These are phyloP conservation scores for Macrotyloma uniflorum DNA, from an alignment of 306 rosid species.

Conservation along the genomic window DNA sequence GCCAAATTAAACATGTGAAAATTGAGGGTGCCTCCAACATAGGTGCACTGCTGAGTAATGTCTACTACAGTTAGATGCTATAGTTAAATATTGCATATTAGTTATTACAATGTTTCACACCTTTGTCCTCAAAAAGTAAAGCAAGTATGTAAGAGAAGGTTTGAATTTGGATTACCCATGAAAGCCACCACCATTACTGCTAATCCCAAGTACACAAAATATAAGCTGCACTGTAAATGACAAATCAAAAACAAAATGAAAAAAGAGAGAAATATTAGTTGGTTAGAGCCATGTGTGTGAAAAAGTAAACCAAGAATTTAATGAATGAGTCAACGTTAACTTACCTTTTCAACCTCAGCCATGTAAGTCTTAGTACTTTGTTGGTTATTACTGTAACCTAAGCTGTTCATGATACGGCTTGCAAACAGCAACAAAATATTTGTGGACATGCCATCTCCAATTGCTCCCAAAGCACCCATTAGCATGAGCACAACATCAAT, in stretches of 20 bases:
- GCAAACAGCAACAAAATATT: conserved; percentile 77
- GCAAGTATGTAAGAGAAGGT: conserved; percentile 8
- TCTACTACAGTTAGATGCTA: conserved; percentile 3
- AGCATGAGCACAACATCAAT: conserved; percentile 75
- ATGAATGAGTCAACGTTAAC: conserved; percentile 2
- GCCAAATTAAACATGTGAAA: conserved; percentile 16
- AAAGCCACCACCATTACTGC: conserved; percentile 81
- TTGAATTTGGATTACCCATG: conserved; percentile 75
- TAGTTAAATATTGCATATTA: not conserved
- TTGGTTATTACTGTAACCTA: conserved; percentile 61
- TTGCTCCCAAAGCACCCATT: conserved; percentile 82
- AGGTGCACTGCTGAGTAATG: not conserved
- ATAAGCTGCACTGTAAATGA: conserved; percentile 81
- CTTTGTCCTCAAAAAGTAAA: conserved; percentile 48
- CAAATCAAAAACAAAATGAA: conserved; percentile 22
- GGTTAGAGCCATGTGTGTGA: not conserved
- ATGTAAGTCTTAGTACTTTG: conserved; percentile 56
- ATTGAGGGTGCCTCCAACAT: not conserved
- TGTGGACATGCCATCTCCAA: conserved; percentile 95
- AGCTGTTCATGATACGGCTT: conserved; percentile 87
- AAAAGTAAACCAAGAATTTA: conserved; percentile 4
- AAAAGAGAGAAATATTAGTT: not conserved
- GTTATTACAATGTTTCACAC: conserved; percentile 8
- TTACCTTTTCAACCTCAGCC: conserved; percentile 79
- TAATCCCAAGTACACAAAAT: conserved; percentile 95